Evolutionary conservation across 441 rosid species (phyloP).

Genomic region (Pelargonium cotyledonis): DNA sequence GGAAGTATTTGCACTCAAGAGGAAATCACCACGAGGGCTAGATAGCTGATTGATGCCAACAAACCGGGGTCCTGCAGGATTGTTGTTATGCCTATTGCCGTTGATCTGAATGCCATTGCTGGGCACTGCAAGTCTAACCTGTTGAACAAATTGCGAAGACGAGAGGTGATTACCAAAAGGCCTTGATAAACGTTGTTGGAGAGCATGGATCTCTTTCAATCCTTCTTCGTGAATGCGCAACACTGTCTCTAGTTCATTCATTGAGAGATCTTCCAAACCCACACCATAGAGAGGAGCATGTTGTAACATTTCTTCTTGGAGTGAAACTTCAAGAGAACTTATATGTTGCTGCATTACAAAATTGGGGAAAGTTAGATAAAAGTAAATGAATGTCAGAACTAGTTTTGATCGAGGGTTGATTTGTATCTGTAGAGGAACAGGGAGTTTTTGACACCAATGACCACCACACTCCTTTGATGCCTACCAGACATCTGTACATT

Average conservation of each 20-base stretch:
- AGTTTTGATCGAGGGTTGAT: too few relatives aligned
- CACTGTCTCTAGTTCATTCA: neutral
- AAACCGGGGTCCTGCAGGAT: neutral
- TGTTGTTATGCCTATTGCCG: neutral
- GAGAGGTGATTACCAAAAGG: neutral
- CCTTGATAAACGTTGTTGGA: neutral
- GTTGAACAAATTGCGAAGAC: neutral
- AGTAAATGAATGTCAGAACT: neutral
- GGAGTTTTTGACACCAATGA: too few relatives aligned
- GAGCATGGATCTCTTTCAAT: neutral
- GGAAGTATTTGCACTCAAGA: too few relatives aligned
- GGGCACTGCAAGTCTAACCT: neutral
- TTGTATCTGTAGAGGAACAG: too few relatives aligned
- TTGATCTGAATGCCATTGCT: too few relatives aligned
- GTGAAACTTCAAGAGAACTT: neutral
- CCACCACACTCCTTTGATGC: too few relatives aligned
- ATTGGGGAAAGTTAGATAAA: neutral
- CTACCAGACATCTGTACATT: too few relatives aligned
- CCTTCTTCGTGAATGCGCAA: slow-evolving; percentile 2
- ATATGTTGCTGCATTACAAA: slow-evolving; percentile 1
- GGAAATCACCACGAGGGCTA: too few relatives aligned
- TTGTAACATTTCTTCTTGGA: slow-evolving; percentile 6
- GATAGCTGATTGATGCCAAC: too few relatives aligned
- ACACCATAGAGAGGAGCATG: slow-evolving; percentile 8
- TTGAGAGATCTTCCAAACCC: neutral